Evolutionary conservation across 2,329 filamentous ascomycete genomes (phyloP).

Genomic region (Cylindrodendrum hubeiense): DNA sequence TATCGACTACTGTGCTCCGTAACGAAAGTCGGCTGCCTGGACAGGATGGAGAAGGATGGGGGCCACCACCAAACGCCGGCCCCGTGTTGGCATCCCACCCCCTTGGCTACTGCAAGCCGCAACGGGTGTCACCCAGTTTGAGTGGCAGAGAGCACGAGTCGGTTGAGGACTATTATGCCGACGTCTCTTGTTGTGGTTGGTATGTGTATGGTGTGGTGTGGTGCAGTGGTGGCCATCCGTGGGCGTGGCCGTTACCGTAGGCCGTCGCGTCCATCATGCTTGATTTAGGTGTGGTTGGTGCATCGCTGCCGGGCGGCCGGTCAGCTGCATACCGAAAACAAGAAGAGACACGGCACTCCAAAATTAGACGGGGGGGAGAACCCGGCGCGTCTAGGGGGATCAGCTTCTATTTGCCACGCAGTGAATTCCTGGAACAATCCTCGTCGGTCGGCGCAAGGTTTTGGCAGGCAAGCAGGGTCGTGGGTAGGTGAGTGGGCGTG

Average conservation of each 20-base stretch:
- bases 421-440: conserved; percentile 22
- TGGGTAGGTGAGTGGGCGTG: conserved; percentile 5
- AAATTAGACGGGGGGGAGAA: conserved; percentile 30
- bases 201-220: conserved; percentile 6
- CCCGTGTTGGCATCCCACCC: conserved; percentile 16
- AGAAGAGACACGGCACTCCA: conserved; percentile 32
- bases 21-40: conserved; percentile 41
- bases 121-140: conserved; percentile 20
- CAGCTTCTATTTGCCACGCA: conserved; percentile 26
- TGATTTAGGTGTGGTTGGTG: conserved; percentile 24
- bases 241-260: not conserved
- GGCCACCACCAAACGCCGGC: conserved; percentile 13
- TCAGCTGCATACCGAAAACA: conserved; percentile 36
- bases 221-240: not conserved
- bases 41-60: conserved; percentile 32
- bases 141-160: conserved; percentile 15
- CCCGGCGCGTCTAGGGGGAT: conserved; percentile 23
- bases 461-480: conserved; percentile 11
- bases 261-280: not conserved
- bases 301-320: conserved; percentile 32
- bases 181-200: conserved; percentile 9
- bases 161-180: conserved; percentile 4
- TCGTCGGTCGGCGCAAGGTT: conserved; percentile 14
- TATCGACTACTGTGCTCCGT: conserved; percentile 2
- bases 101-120: conserved; percentile 38